Evolutionary conservation across 2,329 filamentous ascomycete species (phyloP), one percentile per base, ranked within the genome.

Genomic region (Fusarium longipes): DNA sequence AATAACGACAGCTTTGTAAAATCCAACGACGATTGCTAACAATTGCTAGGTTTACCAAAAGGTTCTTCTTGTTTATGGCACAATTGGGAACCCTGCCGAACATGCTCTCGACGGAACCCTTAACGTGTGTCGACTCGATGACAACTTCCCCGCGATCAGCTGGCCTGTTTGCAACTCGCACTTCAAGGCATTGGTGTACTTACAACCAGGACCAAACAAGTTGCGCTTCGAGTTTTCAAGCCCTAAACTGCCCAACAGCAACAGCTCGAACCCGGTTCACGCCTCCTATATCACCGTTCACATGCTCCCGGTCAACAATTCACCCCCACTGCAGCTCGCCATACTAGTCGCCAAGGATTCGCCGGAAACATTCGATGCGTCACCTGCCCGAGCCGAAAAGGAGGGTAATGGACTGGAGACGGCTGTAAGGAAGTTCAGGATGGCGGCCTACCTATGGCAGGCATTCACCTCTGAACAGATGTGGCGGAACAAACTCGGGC

Each of bases 381-480:
- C 89, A 17, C 93, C 93, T 1, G 88, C 93, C 54, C 87, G 92
- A 47, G 82, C 87, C 55, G 88, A 92, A 77, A 89, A 86, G 70
- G 94, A 97, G 82, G 94, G 93, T 18, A 97, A 97, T 77, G 86
- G 86, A 2, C 76, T 98, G 33, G 90, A 94, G 12, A 88, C 87
- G 9, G 96, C 96, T 0, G 85, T 97, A 50, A 88, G 87, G 73
- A 99, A 99, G 77, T 97, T 96, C 76, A 88, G 94, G 66, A 97
- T 97, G 91, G 91, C 93, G 18, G 95, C 93, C 24, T 97, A 98
- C 76, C 83, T 98, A 15, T 98, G 96, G 94, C 96, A 99, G 77
- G 93, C 94, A 9, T 98, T 97, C 74, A 98, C 95, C 0, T 93
- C 93, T 8, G 96, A 99, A 77, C 94, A 98, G 77, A 98, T 98